Conservation (phyloP, 1,284 basidiomycete species). For the Cryptococcus neoformans region DNA sequence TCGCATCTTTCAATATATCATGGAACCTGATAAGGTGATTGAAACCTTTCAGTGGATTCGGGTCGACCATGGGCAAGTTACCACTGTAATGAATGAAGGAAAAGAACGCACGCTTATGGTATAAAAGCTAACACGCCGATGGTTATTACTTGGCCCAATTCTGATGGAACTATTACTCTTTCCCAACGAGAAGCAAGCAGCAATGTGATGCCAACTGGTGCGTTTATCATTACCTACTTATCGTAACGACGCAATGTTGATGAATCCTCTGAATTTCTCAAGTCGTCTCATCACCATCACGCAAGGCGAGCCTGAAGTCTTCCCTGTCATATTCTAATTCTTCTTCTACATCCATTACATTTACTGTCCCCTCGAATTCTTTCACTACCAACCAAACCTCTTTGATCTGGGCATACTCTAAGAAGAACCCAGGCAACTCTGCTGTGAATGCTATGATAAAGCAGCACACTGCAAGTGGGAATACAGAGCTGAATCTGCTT, state of each 20-base stretch:
- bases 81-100: neutral
- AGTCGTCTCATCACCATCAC: constrained; percentile 50
- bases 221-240: neutral
- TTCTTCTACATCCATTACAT: constrained; percentile 47
- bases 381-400: constrained; percentile 47
- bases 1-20: constrained; percentile 48
- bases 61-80: constrained; percentile 51
- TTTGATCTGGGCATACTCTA: constrained; percentile 57
- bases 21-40: neutral
- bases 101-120: neutral
- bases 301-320: constrained; percentile 51
- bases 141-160: constrained; percentile 65
- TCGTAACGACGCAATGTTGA: neutral
- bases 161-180: constrained; percentile 57
- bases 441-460: constrained; percentile 49
- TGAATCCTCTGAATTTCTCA: neutral
- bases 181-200: constrained; percentile 58
- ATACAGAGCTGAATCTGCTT: constrained; percentile 51
- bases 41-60: constrained; percentile 52
- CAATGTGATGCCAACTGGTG: constrained; percentile 55
- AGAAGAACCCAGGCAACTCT: constrained; percentile 50
- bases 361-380: constrained; percentile 52
- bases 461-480: constrained; percentile 52
- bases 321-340: constrained; percentile 44
- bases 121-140: constrained; percentile 52